Percentiles rank a stretch among this genome's conserved stretches.
These are phyloP conservation scores for Davidsoniella neocaledoniae DNA, from an alignment of 2,329 filamentous ascomycete genomes.

Conservation along the genomic window DNA sequence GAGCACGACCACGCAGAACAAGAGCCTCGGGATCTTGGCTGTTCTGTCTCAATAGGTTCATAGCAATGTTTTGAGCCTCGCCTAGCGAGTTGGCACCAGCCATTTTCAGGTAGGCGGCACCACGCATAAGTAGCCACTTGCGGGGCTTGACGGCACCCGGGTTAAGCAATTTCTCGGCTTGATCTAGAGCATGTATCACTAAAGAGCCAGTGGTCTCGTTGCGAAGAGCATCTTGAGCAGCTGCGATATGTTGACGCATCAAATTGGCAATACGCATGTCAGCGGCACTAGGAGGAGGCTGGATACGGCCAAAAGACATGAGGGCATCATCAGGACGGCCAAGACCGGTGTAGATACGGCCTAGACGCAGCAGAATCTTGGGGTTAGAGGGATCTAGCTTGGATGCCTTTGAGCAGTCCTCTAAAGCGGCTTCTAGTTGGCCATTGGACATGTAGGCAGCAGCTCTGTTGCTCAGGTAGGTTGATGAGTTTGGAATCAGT, in stretches of 20 bases:
- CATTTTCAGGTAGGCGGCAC: conserved; percentile 86
- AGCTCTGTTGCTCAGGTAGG: conserved; percentile 86
- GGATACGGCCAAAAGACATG: conserved; percentile 62
- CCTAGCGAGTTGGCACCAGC: conserved; percentile 74
- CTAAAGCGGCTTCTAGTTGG: conserved; percentile 61
- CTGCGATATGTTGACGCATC: conserved; percentile 68
- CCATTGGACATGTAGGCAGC: conserved; percentile 84
- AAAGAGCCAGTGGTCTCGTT: conserved; percentile 72
- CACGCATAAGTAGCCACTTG: conserved; percentile 87
- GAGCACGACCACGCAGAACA: conserved; percentile 68
- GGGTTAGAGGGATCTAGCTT: conserved; percentile 71
- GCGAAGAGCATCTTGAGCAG: conserved; percentile 61
- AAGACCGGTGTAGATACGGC: conserved; percentile 74
- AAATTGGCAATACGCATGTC: conserved; percentile 68
- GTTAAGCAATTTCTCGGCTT: conserved; percentile 70
- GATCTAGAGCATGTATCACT: conserved; percentile 80
- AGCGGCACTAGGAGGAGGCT: conserved; percentile 65
- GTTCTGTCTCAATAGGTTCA: conserved; percentile 71
- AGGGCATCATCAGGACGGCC: conserved; percentile 79
- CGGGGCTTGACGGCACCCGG: conserved; percentile 61
- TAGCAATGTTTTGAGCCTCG: conserved; percentile 84
- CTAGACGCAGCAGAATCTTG: conserved; percentile 77
- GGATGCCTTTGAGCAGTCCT: conserved; percentile 69
- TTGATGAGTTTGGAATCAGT: conserved; percentile 67
- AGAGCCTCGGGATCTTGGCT: conserved; percentile 86